Evolutionary conservation across 1,139 yeast genomes (phyloP).

Genomic region (Saccharomyces hybrid): DNA sequence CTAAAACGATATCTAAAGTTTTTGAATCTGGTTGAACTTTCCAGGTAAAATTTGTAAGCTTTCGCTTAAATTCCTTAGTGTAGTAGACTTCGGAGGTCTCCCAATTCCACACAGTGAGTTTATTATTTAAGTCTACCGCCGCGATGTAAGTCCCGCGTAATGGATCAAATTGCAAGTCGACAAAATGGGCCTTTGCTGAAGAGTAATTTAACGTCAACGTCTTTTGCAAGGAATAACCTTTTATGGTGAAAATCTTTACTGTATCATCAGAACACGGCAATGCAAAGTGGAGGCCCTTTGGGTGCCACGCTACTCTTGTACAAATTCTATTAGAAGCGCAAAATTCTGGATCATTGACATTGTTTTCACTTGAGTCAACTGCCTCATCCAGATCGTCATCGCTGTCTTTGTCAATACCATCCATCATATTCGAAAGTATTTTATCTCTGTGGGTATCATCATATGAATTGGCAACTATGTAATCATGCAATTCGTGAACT

Average conservation of each 20-base stretch:
- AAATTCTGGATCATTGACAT: conserved; percentile 22
- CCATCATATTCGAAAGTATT: conserved; percentile 13
- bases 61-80: conserved; percentile 23
- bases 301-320: conserved; percentile 50
- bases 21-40: conserved; percentile 15
- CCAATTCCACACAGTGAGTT: conserved; percentile 51
- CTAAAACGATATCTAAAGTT: conserved; percentile 33
- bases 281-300: conserved; percentile 57
- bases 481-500: conserved; percentile 38
- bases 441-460: conserved; percentile 27
- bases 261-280: conserved; percentile 41
- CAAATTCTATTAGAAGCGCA: conserved; percentile 33
- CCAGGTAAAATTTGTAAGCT: conserved; percentile 33
- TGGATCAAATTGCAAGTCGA: conserved; percentile 54
- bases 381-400: conserved; percentile 32
- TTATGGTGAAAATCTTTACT: conserved; percentile 23
- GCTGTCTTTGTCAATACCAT: conserved; percentile 27
- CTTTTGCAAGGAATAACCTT: conserved; percentile 19
- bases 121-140: conserved; percentile 42
- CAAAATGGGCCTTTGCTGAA: conserved; percentile 30
- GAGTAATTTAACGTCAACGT: conserved; percentile 26
- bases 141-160: conserved; percentile 50
- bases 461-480: conserved; percentile 32
- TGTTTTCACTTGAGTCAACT: conserved; percentile 23
- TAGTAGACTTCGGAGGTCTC: conserved; percentile 29